Evolutionary conservation across 306 rosid species (phyloP), one percentile per base, ranked within the genome.

Genomic region (Acacia melanoxylon): DNA sequence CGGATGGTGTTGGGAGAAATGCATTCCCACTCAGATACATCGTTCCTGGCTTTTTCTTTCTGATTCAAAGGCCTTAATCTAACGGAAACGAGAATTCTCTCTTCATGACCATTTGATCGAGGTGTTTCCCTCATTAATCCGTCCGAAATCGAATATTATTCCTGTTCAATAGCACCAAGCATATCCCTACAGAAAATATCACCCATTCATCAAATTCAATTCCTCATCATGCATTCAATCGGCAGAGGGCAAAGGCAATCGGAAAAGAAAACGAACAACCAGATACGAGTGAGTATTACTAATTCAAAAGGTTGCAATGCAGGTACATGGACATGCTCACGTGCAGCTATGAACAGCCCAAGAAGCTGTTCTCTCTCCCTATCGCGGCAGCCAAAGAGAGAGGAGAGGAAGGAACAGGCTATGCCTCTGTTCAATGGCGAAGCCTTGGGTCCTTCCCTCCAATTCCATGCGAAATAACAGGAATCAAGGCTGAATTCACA

Each of bases 41-140:
- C 97, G 42, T 82, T 83, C 74, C 83, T 87, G 14, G 77, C 58
- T 29, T 42, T 72, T 66, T 93, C 99, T 79, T 48, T 93, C 2
- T 86, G 91, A 72, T 88, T 95, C 91, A 92, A 80, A 17, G 98
- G 98, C 46, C 97, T 91, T 79, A 95, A 79, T 83, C 99, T 86
- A 51, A 95, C 89, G 0, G 97, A 90, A 76, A 93, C 99, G 22
- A 89, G 81, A 42, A 92, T 92, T 17, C 74, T 91, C 90, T 95
- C 98, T 68, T 86, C 93, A 27, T 59, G 71, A 4, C 71, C 80
- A 79, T 88, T 84, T 27, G 83, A 76, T 6, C 65, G 74, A 68
- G 78, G 42, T 7, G 49, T 67, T 77, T 42, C 81, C 85, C 17
- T 40, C 80, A 65, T 84, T 86, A 68, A 68, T 63, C 8, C 4